Evolutionary conservation across 192 early-diverging fungal genomes (phyloP).

Genomic region (Rhizophagus prolifer): DNA sequence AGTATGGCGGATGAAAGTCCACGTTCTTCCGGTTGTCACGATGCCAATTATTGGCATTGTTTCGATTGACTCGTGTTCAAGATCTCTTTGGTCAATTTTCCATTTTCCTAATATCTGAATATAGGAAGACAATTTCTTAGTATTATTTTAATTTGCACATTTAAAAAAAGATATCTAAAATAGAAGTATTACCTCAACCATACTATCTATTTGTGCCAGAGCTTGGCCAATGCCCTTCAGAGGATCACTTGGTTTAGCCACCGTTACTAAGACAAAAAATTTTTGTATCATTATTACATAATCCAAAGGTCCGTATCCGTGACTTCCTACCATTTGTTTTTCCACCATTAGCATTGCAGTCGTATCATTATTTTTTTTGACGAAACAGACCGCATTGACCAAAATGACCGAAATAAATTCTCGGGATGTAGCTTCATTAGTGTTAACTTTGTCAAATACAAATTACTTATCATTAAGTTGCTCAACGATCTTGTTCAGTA

Average conservation of each 20-base stretch:
- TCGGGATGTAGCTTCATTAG: slow-evolving; percentile 4
- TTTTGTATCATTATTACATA: slow-evolving; percentile 12
- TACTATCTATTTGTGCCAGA: slow-evolving; percentile 26
- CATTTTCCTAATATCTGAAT: no score
- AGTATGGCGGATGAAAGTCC: no score
- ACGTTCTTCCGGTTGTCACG: no score
- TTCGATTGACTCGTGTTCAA: no score
- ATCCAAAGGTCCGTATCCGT: slow-evolving; percentile 26
- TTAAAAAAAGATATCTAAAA: no score
- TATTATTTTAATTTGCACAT: no score
- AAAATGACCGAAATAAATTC: slow-evolving; percentile 18
- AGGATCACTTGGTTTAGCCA: slow-evolving; percentile 11
- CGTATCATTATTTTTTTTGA: neutral
- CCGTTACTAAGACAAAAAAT: slow-evolving; percentile 2
- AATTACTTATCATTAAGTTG: slow-evolving; percentile 1
- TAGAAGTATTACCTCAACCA: slow-evolving; percentile 5
- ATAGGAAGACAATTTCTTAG: no score
- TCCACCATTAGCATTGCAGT: slow-evolving; percentile 6
- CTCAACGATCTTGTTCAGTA: no score
- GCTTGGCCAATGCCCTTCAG: slow-evolving; percentile 21
- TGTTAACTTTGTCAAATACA: neutral
- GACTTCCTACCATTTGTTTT: slow-evolving; percentile 5
- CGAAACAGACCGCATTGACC: neutral
- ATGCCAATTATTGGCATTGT: no score
- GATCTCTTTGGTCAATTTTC: no score